Evolutionary conservation across 2,329 filamentous ascomycete species (phyloP).

Genomic region (Pseudocercospora crystallina): DNA sequence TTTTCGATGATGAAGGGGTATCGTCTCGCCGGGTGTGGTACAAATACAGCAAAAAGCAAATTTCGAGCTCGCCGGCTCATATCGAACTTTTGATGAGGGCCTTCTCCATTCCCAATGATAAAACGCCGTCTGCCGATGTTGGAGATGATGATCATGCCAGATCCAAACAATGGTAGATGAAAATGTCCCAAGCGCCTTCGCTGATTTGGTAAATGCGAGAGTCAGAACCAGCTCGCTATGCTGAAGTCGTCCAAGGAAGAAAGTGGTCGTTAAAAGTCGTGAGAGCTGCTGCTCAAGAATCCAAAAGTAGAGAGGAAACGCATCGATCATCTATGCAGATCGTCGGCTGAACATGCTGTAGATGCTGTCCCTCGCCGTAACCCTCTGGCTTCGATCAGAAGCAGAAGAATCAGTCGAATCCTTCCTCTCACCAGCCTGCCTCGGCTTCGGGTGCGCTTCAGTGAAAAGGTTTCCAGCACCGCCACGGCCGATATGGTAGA

Average conservation of each 20-base stretch:
- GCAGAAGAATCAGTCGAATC: constrained; percentile 18
- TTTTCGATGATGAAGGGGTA: constrained; percentile 11
- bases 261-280: constrained; percentile 11
- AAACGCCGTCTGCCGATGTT: constrained; percentile 4
- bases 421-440: constrained; percentile 7
- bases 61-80: constrained; percentile 8
- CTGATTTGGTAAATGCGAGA: constrained; percentile 23
- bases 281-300: constrained; percentile 1
- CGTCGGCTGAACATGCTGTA: constrained; percentile 25
- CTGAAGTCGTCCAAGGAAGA: background rate
- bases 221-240: constrained; percentile 25
- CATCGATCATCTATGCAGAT: constrained; percentile 15
- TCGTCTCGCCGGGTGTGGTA: constrained; percentile 17
- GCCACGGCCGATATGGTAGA: constrained; percentile 64
- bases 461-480: constrained; percentile 57
- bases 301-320: constrained; percentile 2
- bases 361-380: constrained; percentile 14
- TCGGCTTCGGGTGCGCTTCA: constrained; percentile 28
- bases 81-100: constrained; percentile 10
- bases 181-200: constrained; percentile 23
- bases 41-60: constrained; percentile 7
- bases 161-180: background rate
- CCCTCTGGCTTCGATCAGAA: constrained; percentile 27
- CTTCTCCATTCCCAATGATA: constrained; percentile 1
- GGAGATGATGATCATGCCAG: background rate